Percentiles rank a stretch among this genome's conserved stretches.
Conservation (phyloP, 208 protist genomes). For the Leishmania lainsoni region DNA sequence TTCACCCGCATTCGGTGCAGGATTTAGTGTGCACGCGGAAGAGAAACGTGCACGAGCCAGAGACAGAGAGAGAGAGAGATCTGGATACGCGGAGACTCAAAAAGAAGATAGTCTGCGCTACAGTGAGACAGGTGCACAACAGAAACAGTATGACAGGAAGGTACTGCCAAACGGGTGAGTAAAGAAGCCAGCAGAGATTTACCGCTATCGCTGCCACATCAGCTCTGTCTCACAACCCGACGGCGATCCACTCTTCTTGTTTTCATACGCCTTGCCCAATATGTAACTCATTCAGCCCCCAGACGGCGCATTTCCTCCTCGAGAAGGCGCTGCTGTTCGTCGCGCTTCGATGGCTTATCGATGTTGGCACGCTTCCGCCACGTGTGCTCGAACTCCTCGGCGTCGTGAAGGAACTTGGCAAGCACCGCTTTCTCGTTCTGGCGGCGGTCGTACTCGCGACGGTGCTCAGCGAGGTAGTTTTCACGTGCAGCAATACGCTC, state of each 20-base stretch:
- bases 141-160: background rate
- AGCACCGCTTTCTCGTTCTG: constrained; percentile 63
- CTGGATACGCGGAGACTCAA: background rate
- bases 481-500: constrained; percentile 57
- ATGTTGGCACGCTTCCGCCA: constrained; percentile 30
- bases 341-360: constrained; percentile 76
- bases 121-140: too few species aligned
- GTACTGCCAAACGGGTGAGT: background rate
- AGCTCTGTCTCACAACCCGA: background rate
- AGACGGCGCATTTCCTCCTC: constrained; percentile 74
- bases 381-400: constrained; percentile 58
- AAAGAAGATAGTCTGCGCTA: background rate
- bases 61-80: background rate
- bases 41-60: too few species aligned
- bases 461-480: constrained; percentile 80
- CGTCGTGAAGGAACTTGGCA: constrained; percentile 62
- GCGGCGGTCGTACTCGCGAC: constrained; percentile 78
- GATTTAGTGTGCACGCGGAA: background rate
- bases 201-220: background rate
- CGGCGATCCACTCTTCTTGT: too few species aligned
- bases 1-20: background rate
- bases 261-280: too few species aligned
- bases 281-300: constrained; percentile 9
- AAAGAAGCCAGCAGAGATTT: background rate
- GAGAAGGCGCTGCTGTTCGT: constrained; percentile 73